Evolutionary conservation across 768 basidiomycete genomes (phyloP).

Genomic region (Termitomyces titanicus): DNA sequence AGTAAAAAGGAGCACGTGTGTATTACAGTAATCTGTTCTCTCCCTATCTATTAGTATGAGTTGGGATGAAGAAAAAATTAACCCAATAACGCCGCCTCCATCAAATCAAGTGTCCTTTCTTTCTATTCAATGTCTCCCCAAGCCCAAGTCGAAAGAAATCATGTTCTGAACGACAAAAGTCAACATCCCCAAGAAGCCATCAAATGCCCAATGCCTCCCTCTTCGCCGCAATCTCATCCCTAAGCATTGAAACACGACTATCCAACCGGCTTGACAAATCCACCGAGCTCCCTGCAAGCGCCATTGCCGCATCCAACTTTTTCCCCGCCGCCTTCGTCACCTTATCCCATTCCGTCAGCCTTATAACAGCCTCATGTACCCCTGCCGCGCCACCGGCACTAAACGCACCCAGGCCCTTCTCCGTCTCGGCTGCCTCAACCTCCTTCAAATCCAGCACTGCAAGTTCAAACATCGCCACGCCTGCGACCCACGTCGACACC

Average conservation of each 20-base stretch:
- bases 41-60: no score
- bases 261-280: conserved; percentile 67
- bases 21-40: no score
- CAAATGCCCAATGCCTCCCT: conserved; percentile 39
- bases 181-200: not conserved
- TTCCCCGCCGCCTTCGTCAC: conserved; percentile 45
- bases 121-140: no score
- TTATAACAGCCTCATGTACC: conserved; percentile 13
- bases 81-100: no score
- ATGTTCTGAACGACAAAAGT: no score
- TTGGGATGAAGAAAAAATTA: no score
- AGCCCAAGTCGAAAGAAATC: no score
- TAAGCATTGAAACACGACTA: conserved; percentile 63
- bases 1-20: no score
- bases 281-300: conserved; percentile 45
- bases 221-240: conserved; percentile 67
- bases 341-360: conserved; percentile 36
- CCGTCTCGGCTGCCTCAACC: conserved; percentile 30
- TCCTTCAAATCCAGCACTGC: conserved; percentile 70
- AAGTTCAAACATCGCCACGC: conserved; percentile 66
- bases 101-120: no score
- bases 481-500: conserved; percentile 66
- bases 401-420: conserved; percentile 12
- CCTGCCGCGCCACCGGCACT: conserved; percentile 5
- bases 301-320: conserved; percentile 50